Conservation (phyloP, 805 yeast species). For the Myxozyma neotropica region DNA sequence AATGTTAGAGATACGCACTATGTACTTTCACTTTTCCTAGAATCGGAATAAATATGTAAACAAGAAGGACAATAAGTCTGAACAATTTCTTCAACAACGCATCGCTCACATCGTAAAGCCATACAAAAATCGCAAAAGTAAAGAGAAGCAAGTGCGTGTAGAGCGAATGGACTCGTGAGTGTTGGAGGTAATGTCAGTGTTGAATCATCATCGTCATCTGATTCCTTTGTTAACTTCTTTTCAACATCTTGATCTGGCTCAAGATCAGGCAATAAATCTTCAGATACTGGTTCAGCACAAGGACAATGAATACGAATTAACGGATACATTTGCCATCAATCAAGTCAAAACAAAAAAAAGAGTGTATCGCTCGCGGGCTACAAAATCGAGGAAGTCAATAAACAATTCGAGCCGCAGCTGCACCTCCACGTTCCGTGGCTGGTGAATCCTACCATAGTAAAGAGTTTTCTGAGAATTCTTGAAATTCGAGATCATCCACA, state of each 20-base stretch:
- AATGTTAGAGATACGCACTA: not conserved
- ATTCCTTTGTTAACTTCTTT: not conserved
- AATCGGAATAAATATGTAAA: conserved; percentile 38
- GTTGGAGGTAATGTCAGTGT: conserved; percentile 34
- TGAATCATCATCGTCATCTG: not conserved
- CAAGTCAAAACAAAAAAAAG: not conserved
- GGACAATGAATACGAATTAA: conserved; percentile 30
- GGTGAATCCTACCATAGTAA: not conserved
- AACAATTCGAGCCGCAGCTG: not conserved
- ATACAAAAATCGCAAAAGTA: conserved; percentile 46
- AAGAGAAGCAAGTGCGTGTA: conserved; percentile 38
- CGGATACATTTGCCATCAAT: conserved; percentile 12
- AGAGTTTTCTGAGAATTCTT: not conserved
- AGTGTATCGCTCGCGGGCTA: not conserved
- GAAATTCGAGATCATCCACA: not conserved
- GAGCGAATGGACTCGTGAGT: conserved; percentile 33
- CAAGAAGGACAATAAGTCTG: conserved; percentile 45
- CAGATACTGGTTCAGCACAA: conserved; percentile 30
- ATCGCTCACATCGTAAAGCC: conserved; percentile 43
- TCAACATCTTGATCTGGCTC: not conserved
- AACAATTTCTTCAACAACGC: conserved; percentile 43
- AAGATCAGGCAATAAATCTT: not conserved
- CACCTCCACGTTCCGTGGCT: not conserved
- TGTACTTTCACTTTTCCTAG: conserved; percentile 29
- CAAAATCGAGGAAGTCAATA: not conserved